Base-by-base conservation (phyloP, 768 basidiomycete species). In the Lepiota brunneoincarnata region DNA sequence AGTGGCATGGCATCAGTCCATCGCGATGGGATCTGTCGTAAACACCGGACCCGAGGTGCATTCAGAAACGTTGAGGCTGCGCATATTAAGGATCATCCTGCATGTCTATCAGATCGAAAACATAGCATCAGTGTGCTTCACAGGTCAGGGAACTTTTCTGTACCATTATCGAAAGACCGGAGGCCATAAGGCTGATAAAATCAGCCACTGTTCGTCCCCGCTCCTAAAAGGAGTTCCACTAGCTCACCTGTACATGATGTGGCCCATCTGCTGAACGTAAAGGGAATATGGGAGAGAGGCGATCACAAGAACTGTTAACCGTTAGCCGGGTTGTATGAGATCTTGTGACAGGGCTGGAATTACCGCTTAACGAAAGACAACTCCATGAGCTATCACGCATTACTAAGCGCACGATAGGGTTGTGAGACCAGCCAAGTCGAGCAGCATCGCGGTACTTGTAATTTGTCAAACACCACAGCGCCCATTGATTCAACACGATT, bases 71-170 rank as follows among this genome's bases (percentile, higher is more conserved):
- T 12, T 9, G n/a, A 36, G 35, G 21, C 35, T 37, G 7, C 46
- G 46, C 39, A 50, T 24, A 50, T 50, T 50, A 6, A 50, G 39
- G 10, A 35, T 50, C 49, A 41, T 50, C 17, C 49, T 26, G 17
- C 40, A 50, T 7, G 49, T 50, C 31, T 50, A 6, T 23, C 10
- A 6, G 7, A 28, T 31, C 21, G 26, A 34, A 4, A 49, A 26
- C 6, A 21, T 28, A n/a, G n/a, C 26, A 28, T 28, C 26, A 41
- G 3, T 6, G 26, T 31, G 23, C 6, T 1, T 7, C 20, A n/a
- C 2, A 10, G 17, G 15, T 2, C 6, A 12, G 40, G 26, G 26
- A 28, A 7, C 26, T 28, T 7, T 31, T 6, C 14, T 38, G 17
- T 34, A 50, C 49, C 39, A n/a, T 28, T 14, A 50, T 28, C 6